These are phyloP conservation scores for Trichoderma atroviride DNA, from an alignment of 2,329 filamentous ascomycete species.

Conservation along the genomic window DNA sequence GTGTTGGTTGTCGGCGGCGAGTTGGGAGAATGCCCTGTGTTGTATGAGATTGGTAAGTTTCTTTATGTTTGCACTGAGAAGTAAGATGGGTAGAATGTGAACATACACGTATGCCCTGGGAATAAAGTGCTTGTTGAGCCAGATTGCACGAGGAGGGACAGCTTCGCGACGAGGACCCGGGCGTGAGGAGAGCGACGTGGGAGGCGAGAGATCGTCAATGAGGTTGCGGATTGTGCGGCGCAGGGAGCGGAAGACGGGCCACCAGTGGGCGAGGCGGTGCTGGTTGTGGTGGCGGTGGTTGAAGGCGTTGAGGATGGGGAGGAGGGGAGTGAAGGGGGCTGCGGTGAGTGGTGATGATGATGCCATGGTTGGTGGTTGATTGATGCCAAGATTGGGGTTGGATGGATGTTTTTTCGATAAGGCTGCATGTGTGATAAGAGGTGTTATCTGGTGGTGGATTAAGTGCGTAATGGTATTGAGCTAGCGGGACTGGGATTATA, in stretches of 20 bases:
- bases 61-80: background rate
- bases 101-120: slow-evolving; percentile 44
- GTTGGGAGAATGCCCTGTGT: slow-evolving; percentile 64
- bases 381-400: background rate
- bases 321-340: slow-evolving; percentile 44
- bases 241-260: slow-evolving; percentile 70
- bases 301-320: slow-evolving; percentile 68
- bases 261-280: slow-evolving; percentile 82
- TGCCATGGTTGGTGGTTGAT: background rate
- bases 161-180: background rate
- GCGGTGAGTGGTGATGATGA: slow-evolving; percentile 26
- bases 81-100: too few species aligned
- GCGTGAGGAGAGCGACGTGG: background rate
- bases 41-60: background rate
- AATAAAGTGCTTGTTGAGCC: slow-evolving; percentile 38
- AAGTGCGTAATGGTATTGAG: background rate
- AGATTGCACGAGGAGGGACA: slow-evolving; percentile 32
- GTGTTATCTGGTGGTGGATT: background rate
- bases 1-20: slow-evolving; percentile 73
- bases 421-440: slow-evolving; percentile 2
- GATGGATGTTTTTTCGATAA: background rate
- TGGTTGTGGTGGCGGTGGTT: slow-evolving; percentile 90
- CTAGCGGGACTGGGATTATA: background rate
- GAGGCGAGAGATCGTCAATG: slow-evolving; percentile 31
- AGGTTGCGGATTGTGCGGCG: slow-evolving; percentile 67